phyloP scores from a whole-genome alignment of 768 basidiomycete genomes.

The Coprinellus micaceus region DNA sequence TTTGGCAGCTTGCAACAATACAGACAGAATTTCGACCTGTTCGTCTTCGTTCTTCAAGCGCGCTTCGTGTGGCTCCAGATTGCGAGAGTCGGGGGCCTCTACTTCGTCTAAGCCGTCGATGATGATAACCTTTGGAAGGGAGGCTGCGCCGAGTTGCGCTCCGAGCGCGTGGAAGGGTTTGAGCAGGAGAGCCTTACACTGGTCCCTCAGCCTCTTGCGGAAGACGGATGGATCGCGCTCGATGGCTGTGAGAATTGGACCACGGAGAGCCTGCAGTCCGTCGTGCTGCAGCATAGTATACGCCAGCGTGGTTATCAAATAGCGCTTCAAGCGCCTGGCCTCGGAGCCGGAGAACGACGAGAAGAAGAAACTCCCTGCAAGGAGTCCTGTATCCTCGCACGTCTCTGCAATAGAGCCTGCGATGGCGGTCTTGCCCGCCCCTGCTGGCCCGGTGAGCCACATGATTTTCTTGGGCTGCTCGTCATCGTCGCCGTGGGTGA shows the following conservation, averaged over 20 bases:
- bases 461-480: not conserved
- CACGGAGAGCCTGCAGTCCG: not conserved
- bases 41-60: not conserved
- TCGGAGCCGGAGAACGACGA: not conserved
- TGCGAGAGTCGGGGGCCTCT: not conserved
- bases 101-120: slow-evolving; percentile 14
- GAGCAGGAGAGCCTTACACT: not conserved
- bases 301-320: not conserved
- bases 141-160: not conserved
- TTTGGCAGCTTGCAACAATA: not conserved
- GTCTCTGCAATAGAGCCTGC: slow-evolving; percentile 6
- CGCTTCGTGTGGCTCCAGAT: not conserved
- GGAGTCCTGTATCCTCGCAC: not conserved
- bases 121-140: slow-evolving; percentile 4
- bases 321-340: not conserved
- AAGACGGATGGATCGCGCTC: not conserved
- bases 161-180: not conserved
- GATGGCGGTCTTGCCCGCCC: slow-evolving; percentile 11
- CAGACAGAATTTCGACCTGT: slow-evolving; percentile 2
- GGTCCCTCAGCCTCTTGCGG: not conserved
- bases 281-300: not conserved
- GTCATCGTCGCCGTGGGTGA: too few relatives aligned
- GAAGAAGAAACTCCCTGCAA: slow-evolving; percentile 12
- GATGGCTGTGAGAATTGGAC: not conserved
- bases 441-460: slow-evolving; percentile 10